These are phyloP conservation scores for Drechmeria coniospora DNA, from an alignment of 2,329 filamentous ascomycete species.

Conservation along the genomic window DNA sequence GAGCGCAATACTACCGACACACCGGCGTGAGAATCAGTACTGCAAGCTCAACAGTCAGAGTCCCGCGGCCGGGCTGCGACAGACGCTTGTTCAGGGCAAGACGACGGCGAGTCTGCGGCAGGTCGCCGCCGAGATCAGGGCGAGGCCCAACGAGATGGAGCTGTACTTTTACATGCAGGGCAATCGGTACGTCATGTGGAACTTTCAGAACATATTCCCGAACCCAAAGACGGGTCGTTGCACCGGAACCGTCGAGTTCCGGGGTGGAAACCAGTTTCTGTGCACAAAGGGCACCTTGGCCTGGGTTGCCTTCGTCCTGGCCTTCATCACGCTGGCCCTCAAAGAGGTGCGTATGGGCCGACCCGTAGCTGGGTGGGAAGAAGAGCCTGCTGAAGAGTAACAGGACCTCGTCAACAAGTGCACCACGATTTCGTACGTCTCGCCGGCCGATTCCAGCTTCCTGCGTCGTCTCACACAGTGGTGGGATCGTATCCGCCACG, in stretches of 20 bases:
- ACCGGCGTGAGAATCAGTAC: constrained; percentile 20
- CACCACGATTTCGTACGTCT: constrained; percentile 11
- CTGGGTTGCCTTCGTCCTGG: constrained; percentile 23
- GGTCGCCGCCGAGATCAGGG: constrained; percentile 15
- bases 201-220: constrained; percentile 23
- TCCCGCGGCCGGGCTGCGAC: constrained; percentile 14
- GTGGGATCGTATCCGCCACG: constrained; percentile 18
- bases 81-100: constrained; percentile 14
- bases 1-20: constrained; percentile 14
- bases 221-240: constrained; percentile 20
- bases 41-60: constrained; percentile 18
- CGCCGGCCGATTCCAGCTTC: constrained; percentile 14
- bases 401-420: constrained; percentile 18
- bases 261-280: constrained; percentile 23
- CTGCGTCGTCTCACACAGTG: constrained; percentile 14
- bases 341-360: constrained; percentile 14
- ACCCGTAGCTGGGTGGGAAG: not conserved
- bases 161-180: constrained; percentile 23
- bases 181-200: constrained; percentile 23
- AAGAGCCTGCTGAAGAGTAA: not conserved
- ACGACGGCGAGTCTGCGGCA: constrained; percentile 10
- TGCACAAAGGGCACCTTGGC: constrained; percentile 20
- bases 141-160: constrained; percentile 12
- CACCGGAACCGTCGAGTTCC: constrained; percentile 23
- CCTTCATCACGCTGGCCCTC: constrained; percentile 20